Evolutionary conservation across 352 stramenopile species (phyloP), one percentile per base, ranked within the genome.

Genomic region (Globisporangium acanthophoron): DNA sequence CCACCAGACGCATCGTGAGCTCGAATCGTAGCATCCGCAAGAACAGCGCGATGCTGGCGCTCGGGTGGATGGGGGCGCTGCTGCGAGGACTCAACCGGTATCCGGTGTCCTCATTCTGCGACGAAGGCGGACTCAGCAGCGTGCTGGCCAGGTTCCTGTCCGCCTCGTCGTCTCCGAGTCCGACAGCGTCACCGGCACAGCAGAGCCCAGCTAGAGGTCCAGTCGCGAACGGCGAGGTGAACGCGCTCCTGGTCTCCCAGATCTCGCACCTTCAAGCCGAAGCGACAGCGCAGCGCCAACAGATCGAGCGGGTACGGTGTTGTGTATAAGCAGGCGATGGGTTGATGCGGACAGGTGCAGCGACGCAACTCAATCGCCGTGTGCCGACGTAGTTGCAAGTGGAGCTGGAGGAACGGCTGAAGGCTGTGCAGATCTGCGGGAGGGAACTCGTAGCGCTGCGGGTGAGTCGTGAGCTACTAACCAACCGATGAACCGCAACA

Each of bases 81-180:
- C 69, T 75, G 50, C 79, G 84, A 12, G 84, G 84, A 5, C 66
- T 93, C 15, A 89, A 88, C 29, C 79, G 84, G 8, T 74, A 90
- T 50, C 84, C 80, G 5, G 70, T 93, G 18, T 79, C 84, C 20
- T 88, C 76, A 0, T 78, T 93, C 29, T 90, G 74, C 49, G 84
- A 93, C 65, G 76, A 80, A 51, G 81, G 77, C 40, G 84, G 84
- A 4, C 68, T 93, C 21, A 82, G 70, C 18, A 65, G 71, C 45
- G 55, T 90, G 4, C 51, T 93, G 12, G 78, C 67, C 4, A 49
- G 54, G 9, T 61, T 87, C 33, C 52, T 83, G 15, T 46, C 56
- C 2, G n/a, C 35, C 2, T 41, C 52, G 8, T 46, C 49, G 15
- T 39, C 53, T 48, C 2, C 46, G 56, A 40, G 45, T 49, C 47